A percentile compares a stretch with the other conserved stretches of the same genome.
phyloP scores from a whole-genome alignment of 1,139 yeast genomes.

The Debaryomycetaceae sp. region DNA sequence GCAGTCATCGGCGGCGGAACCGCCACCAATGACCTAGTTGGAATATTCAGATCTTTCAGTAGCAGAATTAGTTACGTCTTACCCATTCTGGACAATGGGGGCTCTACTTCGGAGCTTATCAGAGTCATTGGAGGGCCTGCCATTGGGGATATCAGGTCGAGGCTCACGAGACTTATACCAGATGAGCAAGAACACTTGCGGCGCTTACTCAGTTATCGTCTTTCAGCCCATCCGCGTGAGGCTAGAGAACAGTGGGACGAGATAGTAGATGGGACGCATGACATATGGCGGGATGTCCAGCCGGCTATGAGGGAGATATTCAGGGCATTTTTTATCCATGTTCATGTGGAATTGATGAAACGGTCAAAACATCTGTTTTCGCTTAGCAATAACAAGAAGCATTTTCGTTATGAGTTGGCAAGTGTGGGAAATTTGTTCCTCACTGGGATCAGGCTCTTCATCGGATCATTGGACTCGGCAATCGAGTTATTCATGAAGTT shows the following conservation, averaged over 20 bases:
- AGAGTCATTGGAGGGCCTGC: conserved; percentile 94
- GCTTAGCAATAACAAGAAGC: conserved; percentile 39
- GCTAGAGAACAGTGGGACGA: conserved; percentile 75
- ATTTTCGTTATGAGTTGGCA: conserved; percentile 72
- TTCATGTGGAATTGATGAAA: conserved; percentile 73
- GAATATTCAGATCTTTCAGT: conserved; percentile 41
- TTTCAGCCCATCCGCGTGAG: conserved; percentile 46
- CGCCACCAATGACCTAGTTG: conserved; percentile 64
- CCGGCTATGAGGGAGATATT: conserved; percentile 69
- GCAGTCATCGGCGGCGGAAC: conserved; percentile 72
- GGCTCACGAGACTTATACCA: conserved; percentile 72
- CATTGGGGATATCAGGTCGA: conserved; percentile 84
- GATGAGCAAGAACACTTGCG: conserved; percentile 41
- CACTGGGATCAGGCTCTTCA: conserved; percentile 76
- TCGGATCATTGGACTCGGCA: conserved; percentile 83
- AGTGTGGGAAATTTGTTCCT: conserved; percentile 81
- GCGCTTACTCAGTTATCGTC: conserved; percentile 55
- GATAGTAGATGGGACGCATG: conserved; percentile 77
- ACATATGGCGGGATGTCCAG: conserved; percentile 60
- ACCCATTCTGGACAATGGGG: conserved; percentile 92
- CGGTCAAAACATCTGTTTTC: conserved; percentile 48
- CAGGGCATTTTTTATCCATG: conserved; percentile 73
- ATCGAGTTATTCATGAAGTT: conserved; percentile 71
- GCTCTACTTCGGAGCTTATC: conserved; percentile 88
- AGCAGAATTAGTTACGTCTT: conserved; percentile 57